These are phyloP conservation scores for Solanum arcanum DNA, from an alignment of 257 asterid genomes.

Conservation along the genomic window DNA sequence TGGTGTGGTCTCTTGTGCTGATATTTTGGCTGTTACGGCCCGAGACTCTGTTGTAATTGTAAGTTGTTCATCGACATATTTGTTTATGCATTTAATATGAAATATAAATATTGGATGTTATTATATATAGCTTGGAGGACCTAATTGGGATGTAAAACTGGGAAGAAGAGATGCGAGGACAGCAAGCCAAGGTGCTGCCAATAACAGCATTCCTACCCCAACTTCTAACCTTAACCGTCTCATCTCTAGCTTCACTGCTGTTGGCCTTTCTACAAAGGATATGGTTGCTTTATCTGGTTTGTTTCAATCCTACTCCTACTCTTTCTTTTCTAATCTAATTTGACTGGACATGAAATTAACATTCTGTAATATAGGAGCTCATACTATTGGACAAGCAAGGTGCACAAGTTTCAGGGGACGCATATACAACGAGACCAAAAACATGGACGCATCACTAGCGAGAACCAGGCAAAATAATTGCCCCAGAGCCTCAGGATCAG, in stretches of 20 bases:
- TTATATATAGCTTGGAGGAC: conserved; percentile 61
- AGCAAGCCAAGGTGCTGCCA: conserved; percentile 70
- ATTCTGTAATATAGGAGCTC: conserved; percentile 32
- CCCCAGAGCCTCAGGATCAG: conserved; percentile 46
- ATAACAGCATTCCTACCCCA: conserved; percentile 75
- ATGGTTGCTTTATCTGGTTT: conserved; percentile 73
- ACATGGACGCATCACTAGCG: conserved; percentile 44
- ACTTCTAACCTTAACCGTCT: conserved; percentile 64
- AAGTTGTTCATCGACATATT: conserved; percentile 1
- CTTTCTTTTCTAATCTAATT: not conserved
- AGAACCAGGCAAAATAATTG: conserved; percentile 37
- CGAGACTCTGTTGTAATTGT: conserved; percentile 66
- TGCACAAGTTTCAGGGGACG: conserved; percentile 78
- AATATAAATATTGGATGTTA: not conserved
- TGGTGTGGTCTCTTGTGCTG: conserved; percentile 72
- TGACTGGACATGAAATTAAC: too few relatives aligned
- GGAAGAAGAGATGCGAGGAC: conserved; percentile 84
- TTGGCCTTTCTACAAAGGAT: conserved; percentile 69
- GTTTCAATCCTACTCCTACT: not conserved
- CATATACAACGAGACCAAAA: conserved; percentile 57
- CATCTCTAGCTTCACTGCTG: conserved; percentile 38
- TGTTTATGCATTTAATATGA: too few relatives aligned
- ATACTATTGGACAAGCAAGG: conserved; percentile 84
- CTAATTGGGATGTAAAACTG: conserved; percentile 52
- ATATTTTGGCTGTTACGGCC: conserved; percentile 56